Evolutionary conservation across 2,329 filamentous ascomycete species (phyloP).

Genomic region (Coniochaeta sp.): DNA sequence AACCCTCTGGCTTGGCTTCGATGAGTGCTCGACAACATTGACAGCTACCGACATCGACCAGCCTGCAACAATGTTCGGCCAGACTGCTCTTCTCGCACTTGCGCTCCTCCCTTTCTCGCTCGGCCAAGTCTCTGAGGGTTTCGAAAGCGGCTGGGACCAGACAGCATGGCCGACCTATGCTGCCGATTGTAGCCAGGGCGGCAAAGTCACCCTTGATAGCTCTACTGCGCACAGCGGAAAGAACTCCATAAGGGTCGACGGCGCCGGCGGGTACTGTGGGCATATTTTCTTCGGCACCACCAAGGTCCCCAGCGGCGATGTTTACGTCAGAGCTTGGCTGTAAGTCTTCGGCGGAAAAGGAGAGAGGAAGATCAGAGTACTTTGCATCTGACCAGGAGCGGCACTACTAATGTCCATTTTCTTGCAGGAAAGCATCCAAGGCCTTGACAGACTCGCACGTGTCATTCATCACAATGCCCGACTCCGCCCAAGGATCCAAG

Average conservation of each 20-base stretch:
- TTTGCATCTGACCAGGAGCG: no score
- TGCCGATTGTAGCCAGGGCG: constrained; percentile 52
- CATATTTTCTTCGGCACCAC: constrained; percentile 57
- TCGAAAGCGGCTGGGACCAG: constrained; percentile 52
- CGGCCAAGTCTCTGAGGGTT: constrained; percentile 47
- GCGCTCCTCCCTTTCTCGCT: constrained; percentile 38
- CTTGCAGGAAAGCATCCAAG: constrained; percentile 43
- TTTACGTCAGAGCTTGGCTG: constrained; percentile 51
- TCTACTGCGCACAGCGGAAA: constrained; percentile 48
- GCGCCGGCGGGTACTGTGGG: constrained; percentile 47
- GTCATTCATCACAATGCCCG: constrained; percentile 58
- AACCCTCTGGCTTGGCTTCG: background rate
- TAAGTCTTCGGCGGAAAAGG: constrained; percentile 28
- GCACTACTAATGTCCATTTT: constrained; percentile 11
- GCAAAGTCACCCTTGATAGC: constrained; percentile 48
- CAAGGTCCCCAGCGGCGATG: constrained; percentile 46
- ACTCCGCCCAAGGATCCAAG: constrained; percentile 34
- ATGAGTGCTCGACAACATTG: background rate
- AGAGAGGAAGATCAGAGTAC: no score
- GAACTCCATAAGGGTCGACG: constrained; percentile 46
- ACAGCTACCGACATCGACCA: background rate
- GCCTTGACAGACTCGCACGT: constrained; percentile 53
- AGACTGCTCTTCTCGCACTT: constrained; percentile 36
- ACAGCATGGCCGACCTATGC: constrained; percentile 53
- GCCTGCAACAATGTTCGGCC: constrained; percentile 29